Percentiles rank a stretch among this genome's conserved stretches.
phyloP scores from a whole-genome alignment of 495 filamentous ascomycete genomes.

The Neurospora sp. region DNA sequence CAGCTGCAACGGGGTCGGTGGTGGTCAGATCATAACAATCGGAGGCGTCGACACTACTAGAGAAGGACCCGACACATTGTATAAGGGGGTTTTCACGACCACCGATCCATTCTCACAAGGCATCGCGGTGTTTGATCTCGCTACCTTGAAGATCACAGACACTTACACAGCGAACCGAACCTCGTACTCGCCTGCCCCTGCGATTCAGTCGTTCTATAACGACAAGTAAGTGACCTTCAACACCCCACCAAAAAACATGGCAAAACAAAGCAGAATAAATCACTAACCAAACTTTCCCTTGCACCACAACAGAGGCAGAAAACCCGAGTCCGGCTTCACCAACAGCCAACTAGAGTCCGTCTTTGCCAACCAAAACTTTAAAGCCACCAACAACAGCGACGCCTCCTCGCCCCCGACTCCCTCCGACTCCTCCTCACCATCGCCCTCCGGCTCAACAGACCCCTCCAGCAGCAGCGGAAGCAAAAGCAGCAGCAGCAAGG shows the following conservation, averaged over 20 bases:
- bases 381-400: not conserved
- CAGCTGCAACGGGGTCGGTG: conserved; percentile 13
- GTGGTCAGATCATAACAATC: conserved; percentile 14
- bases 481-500: not conserved
- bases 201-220: conserved; percentile 10
- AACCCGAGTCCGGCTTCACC: not conserved
- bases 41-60: conserved; percentile 15
- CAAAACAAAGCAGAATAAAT: not conserved
- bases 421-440: not conserved
- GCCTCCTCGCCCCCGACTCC: not conserved
- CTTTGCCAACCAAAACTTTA: not conserved
- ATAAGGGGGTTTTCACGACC: conserved; percentile 9
- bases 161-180: conserved; percentile 1
- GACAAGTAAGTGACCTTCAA: conserved; percentile 4
- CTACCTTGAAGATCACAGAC: conserved; percentile 3
- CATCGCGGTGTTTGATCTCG: conserved; percentile 13
- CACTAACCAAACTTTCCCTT: not conserved
- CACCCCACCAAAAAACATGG: not conserved
- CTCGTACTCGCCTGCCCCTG: conserved; percentile 3
- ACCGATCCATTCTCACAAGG: conserved; percentile 12
- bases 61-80: not conserved
- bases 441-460: not conserved
- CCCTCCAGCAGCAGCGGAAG: not conserved
- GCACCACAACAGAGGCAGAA: not conserved
- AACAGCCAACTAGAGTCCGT: not conserved